These are phyloP conservation scores for Aureobasidium sp. DNA, from an alignment of 2,329 filamentous ascomycete species.

Conservation along the genomic window DNA sequence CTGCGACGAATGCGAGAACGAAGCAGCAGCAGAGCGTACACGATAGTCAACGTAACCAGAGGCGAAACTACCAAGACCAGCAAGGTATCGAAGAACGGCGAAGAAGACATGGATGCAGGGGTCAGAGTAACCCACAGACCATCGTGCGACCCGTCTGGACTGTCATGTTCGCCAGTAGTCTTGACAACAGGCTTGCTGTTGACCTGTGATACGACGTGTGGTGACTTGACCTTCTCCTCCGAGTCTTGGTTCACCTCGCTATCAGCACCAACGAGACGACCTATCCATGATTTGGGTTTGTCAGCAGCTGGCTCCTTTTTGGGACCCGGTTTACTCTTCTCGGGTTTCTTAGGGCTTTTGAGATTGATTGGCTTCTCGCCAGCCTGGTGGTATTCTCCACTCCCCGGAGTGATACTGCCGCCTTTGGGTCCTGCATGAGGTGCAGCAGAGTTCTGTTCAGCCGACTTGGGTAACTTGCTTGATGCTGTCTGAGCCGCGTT, in stretches of 20 bases:
- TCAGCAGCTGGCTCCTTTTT: background rate
- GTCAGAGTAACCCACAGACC: slow-evolving; percentile 96
- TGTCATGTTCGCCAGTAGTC: background rate
- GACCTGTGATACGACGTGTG: slow-evolving; percentile 6
- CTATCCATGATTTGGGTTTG: slow-evolving; percentile 3
- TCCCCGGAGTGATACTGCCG: slow-evolving; percentile 64
- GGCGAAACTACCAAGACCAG: slow-evolving; percentile 96
- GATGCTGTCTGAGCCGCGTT: slow-evolving; percentile 22
- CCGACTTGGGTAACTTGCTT: slow-evolving; percentile 25
- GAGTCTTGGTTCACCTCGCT: background rate
- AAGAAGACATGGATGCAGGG: slow-evolving; percentile 77
- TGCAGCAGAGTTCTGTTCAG: slow-evolving; percentile 26
- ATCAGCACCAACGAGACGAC: background rate
- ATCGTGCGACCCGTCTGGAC: slow-evolving; percentile 44
- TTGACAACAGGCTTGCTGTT: background rate
- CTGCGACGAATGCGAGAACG: slow-evolving; percentile 82
- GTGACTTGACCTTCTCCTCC: background rate
- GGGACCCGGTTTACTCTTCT: slow-evolving; percentile 12
- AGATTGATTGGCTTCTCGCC: background rate
- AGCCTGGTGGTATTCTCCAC: slow-evolving; percentile 56
- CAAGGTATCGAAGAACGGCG: slow-evolving; percentile 91
- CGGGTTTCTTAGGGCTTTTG: slow-evolving; percentile 18
- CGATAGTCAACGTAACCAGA: slow-evolving; percentile 82
- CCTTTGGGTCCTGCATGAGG: slow-evolving; percentile 45
- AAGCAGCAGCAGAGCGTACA: slow-evolving; percentile 81